These are phyloP conservation scores for Penicillium sp. DNA, from an alignment of 2,329 filamentous ascomycete genomes.

Conservation along the genomic window DNA sequence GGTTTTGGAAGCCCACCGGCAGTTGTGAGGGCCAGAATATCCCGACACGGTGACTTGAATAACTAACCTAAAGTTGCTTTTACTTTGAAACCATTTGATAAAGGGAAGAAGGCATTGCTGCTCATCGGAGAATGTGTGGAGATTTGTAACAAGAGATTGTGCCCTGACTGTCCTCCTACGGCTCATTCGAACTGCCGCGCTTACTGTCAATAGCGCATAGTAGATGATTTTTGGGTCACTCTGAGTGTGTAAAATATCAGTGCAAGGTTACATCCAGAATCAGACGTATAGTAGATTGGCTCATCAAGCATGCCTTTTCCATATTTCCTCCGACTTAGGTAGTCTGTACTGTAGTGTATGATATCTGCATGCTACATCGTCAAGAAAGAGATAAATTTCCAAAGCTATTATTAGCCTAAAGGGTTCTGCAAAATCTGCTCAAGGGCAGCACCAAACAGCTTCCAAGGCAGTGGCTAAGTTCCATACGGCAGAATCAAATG, in stretches of 20 bases:
- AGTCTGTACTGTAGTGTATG: too few relatives aligned
- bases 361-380: too few relatives aligned
- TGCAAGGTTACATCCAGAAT: neutral
- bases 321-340: too few relatives aligned
- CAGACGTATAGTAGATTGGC: too few relatives aligned
- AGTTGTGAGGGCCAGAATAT: neutral
- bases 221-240: neutral
- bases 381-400: too few relatives aligned
- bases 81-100: neutral
- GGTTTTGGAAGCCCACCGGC: neutral
- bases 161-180: neutral
- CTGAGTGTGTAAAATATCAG: neutral
- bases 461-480: too few relatives aligned
- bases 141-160: neutral
- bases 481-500: too few relatives aligned
- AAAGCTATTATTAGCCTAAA: too few relatives aligned
- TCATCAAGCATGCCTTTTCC: too few relatives aligned
- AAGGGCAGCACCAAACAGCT: too few relatives aligned
- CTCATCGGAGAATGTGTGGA: neutral
- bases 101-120: neutral
- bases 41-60: neutral
- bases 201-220: neutral
- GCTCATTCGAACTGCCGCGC: neutral
- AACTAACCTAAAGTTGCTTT: neutral
- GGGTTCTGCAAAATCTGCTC: too few relatives aligned